phyloP scores from a whole-genome alignment of 768 basidiomycete species.

The Suillus alpinus region DNA sequence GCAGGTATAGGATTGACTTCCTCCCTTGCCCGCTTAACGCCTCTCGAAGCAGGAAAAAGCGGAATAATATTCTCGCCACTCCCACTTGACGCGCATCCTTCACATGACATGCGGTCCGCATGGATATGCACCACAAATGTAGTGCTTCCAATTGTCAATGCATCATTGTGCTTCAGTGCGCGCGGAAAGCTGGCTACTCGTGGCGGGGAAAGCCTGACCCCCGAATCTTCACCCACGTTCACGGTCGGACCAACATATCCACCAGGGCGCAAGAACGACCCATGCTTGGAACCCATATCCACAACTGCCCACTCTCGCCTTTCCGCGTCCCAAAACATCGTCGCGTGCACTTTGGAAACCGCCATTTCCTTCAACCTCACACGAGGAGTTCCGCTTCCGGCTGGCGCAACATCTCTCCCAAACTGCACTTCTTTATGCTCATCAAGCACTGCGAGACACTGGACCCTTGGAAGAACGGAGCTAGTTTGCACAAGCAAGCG shows the following conservation, averaged over 20 bases:
- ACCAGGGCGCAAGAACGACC: slow-evolving; percentile 56
- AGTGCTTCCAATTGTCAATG: slow-evolving; percentile 66
- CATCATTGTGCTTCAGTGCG: slow-evolving; percentile 60
- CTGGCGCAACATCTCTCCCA: slow-evolving; percentile 62
- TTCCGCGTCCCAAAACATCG: slow-evolving; percentile 63
- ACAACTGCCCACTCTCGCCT: slow-evolving; percentile 68
- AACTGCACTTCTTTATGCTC: slow-evolving; percentile 65
- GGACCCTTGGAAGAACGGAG: slow-evolving; percentile 47
- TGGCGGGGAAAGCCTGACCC: slow-evolving; percentile 58
- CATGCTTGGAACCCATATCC: slow-evolving; percentile 85
- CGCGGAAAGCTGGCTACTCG: slow-evolving; percentile 69
- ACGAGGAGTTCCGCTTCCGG: slow-evolving; percentile 52
- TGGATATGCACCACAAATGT: slow-evolving; percentile 73
- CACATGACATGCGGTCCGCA: slow-evolving; percentile 56
- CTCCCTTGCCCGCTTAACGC: slow-evolving; percentile 22
- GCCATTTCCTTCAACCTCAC: slow-evolving; percentile 81
- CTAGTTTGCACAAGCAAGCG: slow-evolving; percentile 38
- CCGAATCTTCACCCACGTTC: slow-evolving; percentile 22
- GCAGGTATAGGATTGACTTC: slow-evolving; percentile 8
- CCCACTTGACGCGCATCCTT: slow-evolving; percentile 51
- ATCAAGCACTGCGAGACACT: slow-evolving; percentile 61
- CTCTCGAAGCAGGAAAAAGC: slow-evolving; percentile 36
- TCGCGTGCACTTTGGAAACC: slow-evolving; percentile 80
- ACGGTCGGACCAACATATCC: slow-evolving; percentile 18
- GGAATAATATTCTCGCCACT: slow-evolving; percentile 50